Evolutionary conservation across 1,284 basidiomycete genomes (phyloP).

Genomic region (Hemileccinum hortonii): DNA sequence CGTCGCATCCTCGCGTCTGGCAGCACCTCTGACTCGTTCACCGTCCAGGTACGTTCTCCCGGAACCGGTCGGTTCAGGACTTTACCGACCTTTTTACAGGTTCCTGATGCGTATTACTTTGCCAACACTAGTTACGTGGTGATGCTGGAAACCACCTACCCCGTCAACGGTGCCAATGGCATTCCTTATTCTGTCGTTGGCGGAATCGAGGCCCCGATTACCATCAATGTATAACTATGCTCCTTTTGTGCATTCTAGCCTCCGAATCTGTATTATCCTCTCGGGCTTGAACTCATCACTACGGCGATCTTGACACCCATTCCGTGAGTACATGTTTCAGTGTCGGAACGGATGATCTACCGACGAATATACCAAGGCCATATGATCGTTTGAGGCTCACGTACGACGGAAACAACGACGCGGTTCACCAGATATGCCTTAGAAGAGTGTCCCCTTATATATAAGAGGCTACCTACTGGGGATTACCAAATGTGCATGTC

Average conservation of each 20-base stretch:
- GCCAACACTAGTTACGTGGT: conserved; percentile 25
- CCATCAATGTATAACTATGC: conserved; percentile 17
- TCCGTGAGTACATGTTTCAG: background rate
- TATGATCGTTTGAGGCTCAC: too few relatives aligned
- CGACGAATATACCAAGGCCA: background rate
- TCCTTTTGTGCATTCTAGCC: background rate
- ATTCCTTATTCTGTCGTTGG: conserved; percentile 28
- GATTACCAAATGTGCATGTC: too few relatives aligned
- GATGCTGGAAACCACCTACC: conserved; percentile 25
- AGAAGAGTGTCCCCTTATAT: too few relatives aligned
- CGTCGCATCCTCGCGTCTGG: conserved; percentile 18
- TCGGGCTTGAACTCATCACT: background rate
- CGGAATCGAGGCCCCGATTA: conserved; percentile 15
- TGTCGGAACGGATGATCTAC: background rate
- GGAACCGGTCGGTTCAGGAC: background rate
- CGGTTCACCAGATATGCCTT: too few relatives aligned
- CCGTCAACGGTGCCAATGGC: conserved; percentile 26
- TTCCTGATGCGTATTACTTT: conserved; percentile 31
- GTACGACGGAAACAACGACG: too few relatives aligned
- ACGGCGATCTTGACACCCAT: background rate
- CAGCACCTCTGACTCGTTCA: conserved; percentile 17
- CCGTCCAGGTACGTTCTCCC: conserved; percentile 14
- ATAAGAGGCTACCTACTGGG: too few relatives aligned
- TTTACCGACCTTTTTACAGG: conserved; percentile 15
- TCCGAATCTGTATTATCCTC: background rate